Percentiles rank a stretch among this genome's conserved stretches.
phyloP scores from a whole-genome alignment of 2,329 filamentous ascomycete genomes.

The Xylaria arbuscula region DNA sequence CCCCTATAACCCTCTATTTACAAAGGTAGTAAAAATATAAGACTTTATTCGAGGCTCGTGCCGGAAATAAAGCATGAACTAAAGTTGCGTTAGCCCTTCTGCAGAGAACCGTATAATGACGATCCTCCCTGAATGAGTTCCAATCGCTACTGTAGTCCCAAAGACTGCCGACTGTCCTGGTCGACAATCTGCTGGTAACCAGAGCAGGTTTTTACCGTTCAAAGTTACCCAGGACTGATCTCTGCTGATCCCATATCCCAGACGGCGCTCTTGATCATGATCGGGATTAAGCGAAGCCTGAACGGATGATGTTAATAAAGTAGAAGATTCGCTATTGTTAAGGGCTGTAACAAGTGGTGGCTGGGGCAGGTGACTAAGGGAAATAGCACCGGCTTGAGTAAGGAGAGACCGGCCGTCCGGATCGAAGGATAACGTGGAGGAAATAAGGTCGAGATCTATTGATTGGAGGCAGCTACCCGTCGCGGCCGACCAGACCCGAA shows the following conservation, averaged over 20 bases:
- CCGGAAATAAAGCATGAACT: constrained; percentile 6
- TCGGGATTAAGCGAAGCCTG: too few relatives aligned
- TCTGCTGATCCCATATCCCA: too few relatives aligned
- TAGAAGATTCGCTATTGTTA: too few relatives aligned
- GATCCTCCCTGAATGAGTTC: too few relatives aligned
- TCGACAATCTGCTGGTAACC: constrained; percentile 4
- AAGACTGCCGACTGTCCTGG: background rate
- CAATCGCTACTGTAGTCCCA: background rate
- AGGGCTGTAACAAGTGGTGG: too few relatives aligned
- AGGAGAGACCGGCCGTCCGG: background rate
- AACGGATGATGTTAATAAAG: too few relatives aligned
- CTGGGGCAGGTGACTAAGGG: too few relatives aligned
- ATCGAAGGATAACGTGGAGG: background rate
- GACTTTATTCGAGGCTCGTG: constrained; percentile 6
- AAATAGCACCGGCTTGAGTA: background rate
- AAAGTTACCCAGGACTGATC: too few relatives aligned
- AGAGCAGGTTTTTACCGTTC: background rate
- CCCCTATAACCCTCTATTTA: constrained; percentile 9
- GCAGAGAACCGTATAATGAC: background rate
- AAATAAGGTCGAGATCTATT: background rate
- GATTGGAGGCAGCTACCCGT: background rate
- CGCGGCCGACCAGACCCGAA: too few relatives aligned
- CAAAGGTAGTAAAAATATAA: constrained; percentile 18
- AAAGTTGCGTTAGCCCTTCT: constrained; percentile 6
- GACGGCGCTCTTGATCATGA: too few relatives aligned